Evolutionary conservation across 495 filamentous ascomycete species (phyloP), one percentile per base, ranked within the genome.

Genomic region (Lasiosphaeris hirsuta): DNA sequence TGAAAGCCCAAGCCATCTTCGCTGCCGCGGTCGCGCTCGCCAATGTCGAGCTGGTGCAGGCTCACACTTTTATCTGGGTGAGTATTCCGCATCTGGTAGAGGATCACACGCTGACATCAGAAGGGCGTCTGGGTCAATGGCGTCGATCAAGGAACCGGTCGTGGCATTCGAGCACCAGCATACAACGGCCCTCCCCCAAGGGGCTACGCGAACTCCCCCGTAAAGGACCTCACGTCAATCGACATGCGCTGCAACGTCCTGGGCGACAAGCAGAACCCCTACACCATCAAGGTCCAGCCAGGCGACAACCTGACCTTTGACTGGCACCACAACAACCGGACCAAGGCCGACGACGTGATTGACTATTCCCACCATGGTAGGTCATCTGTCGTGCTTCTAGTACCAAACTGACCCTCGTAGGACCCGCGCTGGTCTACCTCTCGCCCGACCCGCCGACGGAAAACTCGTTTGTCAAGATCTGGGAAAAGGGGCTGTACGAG

Each of bases 391-490:
- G n/a, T n/a, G n/a, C n/a, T n/a, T n/a, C n/a, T n/a, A n/a, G n/a
- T n/a, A n/a, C n/a, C n/a, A n/a, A n/a, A n/a, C n/a, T n/a, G n/a
- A n/a, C n/a, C n/a, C n/a, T n/a, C n/a, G n/a, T n/a, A 63, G 61
- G 68, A 7, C 76, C 77, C 6, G 70, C 74, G 6, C 56, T 75
- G 54, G 67, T 71, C 8, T 80, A 80, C 54, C 70, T 80, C n/a
- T 71, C 74, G 0, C 76, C 75, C 2, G 69, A 77, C 50, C 74
- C 74, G 39, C 69, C 65, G n/a, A 63, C 60, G 43, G 73, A 65
- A 10, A 65, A 75, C 48, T 72, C 73, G 8, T 81, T 77, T 67
- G 69, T 77, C 64, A 81, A 79, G 69, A 66, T 81, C 45, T 75
- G 62, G 40, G 72, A 76, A 38, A 68, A 78, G 50, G 78, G 75